These are phyloP conservation scores for Polyplosphaeria fusca DNA, from an alignment of 495 filamentous ascomycete species.

Conservation along the genomic window DNA sequence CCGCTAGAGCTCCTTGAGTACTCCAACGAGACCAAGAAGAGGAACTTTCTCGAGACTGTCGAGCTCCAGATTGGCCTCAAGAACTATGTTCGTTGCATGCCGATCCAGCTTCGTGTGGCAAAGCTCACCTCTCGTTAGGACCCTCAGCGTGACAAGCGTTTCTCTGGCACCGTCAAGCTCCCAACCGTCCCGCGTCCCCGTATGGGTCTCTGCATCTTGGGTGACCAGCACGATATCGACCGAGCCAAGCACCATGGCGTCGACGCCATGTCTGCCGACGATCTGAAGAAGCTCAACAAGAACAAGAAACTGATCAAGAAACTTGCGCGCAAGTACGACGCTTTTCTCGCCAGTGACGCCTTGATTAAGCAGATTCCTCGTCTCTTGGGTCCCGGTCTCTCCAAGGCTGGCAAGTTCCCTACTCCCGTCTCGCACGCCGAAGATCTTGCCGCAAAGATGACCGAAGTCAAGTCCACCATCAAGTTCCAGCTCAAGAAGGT, in stretches of 20 bases:
- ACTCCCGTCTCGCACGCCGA: slow-evolving; percentile 94
- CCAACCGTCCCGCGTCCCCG: slow-evolving; percentile 84
- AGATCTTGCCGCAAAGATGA: slow-evolving; percentile 89
- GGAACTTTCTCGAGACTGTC: slow-evolving; percentile 97
- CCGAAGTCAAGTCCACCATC: slow-evolving; percentile 98
- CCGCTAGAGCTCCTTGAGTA: slow-evolving; percentile 74
- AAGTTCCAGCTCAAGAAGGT: slow-evolving; percentile 99
- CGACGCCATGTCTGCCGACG: slow-evolving; percentile 95
- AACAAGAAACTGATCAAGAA: slow-evolving; percentile 99
- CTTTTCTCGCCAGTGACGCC: slow-evolving; percentile 91
- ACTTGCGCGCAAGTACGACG: slow-evolving; percentile 99
- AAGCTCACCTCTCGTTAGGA: no score
- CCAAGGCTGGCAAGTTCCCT: slow-evolving; percentile 93
- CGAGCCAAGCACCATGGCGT: slow-evolving; percentile 97
- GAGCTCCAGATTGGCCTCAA: slow-evolving; percentile 98
- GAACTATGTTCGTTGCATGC: no score
- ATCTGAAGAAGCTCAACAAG: slow-evolving; percentile 99
- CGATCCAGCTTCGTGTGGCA: no score
- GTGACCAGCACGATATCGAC: slow-evolving; percentile 99
- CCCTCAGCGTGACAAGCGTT: slow-evolving; percentile 99
- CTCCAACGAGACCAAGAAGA: slow-evolving; percentile 96
- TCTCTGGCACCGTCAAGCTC: slow-evolving; percentile 96
- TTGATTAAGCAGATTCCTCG: slow-evolving; percentile 99
- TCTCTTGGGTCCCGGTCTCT: slow-evolving; percentile 70
- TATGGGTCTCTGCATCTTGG: slow-evolving; percentile 71